phyloP scores from a whole-genome alignment of 371 early-diverging fungal genomes.

The Lichtheimia ornata region DNA sequence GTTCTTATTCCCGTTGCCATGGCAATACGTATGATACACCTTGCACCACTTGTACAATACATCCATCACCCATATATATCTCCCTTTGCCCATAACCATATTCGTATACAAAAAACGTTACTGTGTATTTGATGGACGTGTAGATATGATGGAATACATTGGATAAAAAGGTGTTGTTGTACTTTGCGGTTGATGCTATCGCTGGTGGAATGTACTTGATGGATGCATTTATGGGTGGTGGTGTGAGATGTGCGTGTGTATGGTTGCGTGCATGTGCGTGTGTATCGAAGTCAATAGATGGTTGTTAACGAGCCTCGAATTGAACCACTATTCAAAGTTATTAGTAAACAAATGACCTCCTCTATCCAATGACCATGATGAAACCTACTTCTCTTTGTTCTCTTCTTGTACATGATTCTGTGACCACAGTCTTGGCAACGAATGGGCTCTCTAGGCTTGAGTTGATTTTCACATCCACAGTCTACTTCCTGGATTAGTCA shows the following conservation, averaged over 20 bases:
- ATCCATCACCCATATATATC: too few species aligned
- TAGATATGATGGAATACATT: not conserved
- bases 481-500: slow-evolving; percentile 40
- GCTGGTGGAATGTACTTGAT: too few species aligned
- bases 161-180: not conserved
- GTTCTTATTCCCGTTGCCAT: too few species aligned
- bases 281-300: not conserved
- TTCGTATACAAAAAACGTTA: too few species aligned
- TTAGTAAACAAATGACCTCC: not conserved
- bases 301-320: slow-evolving; percentile 84
- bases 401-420: slow-evolving; percentile 96
- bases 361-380: not conserved
- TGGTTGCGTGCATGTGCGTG: too few species aligned
- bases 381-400: slow-evolving; percentile 88
- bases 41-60: too few species aligned
- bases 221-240: not conserved
- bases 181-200: too few species aligned
- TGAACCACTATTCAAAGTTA: slow-evolving; percentile 66
- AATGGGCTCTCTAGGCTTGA: slow-evolving; percentile 93
- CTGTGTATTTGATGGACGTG: too few species aligned
- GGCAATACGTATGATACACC: too few species aligned
- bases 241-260: not conserved
- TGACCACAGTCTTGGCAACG: slow-evolving; percentile 96
- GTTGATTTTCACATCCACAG: slow-evolving; percentile 87
- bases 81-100: too few species aligned